Evolutionary conservation across 2,329 filamentous ascomycete genomes (phyloP).

Genomic region (Apiospora phragmitis): DNA sequence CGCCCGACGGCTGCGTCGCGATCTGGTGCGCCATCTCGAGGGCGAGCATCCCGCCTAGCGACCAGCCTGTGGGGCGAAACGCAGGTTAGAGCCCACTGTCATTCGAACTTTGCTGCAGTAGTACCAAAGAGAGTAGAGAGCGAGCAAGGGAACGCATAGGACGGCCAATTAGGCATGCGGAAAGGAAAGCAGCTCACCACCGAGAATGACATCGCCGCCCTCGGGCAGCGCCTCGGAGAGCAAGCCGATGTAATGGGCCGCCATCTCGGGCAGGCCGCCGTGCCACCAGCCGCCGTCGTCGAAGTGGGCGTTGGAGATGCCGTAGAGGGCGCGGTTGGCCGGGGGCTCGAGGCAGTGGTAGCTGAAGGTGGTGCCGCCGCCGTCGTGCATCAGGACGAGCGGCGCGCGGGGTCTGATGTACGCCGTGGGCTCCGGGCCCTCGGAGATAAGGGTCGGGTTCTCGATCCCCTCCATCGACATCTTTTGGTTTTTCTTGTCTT

Average conservation of each 20-base stretch:
- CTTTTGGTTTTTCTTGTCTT: not conserved
- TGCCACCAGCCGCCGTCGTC: slow-evolving; percentile 46
- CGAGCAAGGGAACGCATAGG: not conserved
- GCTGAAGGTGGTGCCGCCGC: slow-evolving; percentile 59
- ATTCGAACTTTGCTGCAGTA: not conserved
- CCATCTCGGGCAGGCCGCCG: slow-evolving; percentile 57
- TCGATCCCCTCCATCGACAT: slow-evolving; percentile 29
- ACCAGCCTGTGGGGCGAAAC: slow-evolving; percentile 43
- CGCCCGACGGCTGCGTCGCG: slow-evolving; percentile 29
- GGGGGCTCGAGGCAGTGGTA: slow-evolving; percentile 52
- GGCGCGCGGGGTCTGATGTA: slow-evolving; percentile 35
- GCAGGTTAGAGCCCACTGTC: not conserved
- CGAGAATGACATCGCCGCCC: slow-evolving; percentile 46
- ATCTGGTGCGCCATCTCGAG: slow-evolving; percentile 51
- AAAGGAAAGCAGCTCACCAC: slow-evolving; percentile 33
- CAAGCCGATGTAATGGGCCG: slow-evolving; percentile 46
- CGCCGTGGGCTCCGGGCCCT: slow-evolving; percentile 19
- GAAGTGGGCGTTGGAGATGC: slow-evolving; percentile 56
- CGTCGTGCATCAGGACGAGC: slow-evolving; percentile 60
- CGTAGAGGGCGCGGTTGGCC: slow-evolving; percentile 51
- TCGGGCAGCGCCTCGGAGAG: slow-evolving; percentile 41
- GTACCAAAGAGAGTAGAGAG: not conserved
- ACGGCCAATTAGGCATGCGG: not conserved
- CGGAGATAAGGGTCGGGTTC: slow-evolving; percentile 31
- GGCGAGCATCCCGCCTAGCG: slow-evolving; percentile 52